Percentiles rank a stretch among this genome's conserved stretches.
These are phyloP conservation scores for Nothomitra cinnamomea DNA, from an alignment of 2,329 filamentous ascomycete genomes.

Conservation along the genomic window DNA sequence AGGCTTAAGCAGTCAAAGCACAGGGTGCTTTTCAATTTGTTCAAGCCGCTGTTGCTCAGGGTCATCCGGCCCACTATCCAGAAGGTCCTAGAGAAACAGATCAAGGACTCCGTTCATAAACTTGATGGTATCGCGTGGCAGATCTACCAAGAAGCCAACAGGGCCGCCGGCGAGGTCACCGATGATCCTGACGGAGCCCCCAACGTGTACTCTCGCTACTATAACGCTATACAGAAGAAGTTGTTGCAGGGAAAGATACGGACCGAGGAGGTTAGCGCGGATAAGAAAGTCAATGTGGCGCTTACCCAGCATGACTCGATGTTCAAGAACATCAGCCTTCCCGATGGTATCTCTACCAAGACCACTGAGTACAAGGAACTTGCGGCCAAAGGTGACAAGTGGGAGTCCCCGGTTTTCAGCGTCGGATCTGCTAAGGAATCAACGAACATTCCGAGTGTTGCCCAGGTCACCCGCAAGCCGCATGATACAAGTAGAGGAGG, in stretches of 20 bases:
- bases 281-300: conserved; percentile 67
- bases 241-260: conserved; percentile 63
- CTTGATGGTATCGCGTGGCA: conserved; percentile 56
- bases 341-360: conserved; percentile 80
- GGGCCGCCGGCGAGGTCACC: conserved; percentile 46
- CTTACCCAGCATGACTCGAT: conserved; percentile 79
- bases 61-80: conserved; percentile 69
- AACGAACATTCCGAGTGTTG: conserved; percentile 45
- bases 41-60: conserved; percentile 77
- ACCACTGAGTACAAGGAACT: conserved; percentile 86
- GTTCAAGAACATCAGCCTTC: conserved; percentile 74
- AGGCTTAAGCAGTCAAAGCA: conserved; percentile 91
- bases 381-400: conserved; percentile 73
- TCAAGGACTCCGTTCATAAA: conserved; percentile 65
- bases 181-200: conserved; percentile 54
- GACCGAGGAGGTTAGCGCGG: conserved; percentile 40
- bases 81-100: conserved; percentile 76
- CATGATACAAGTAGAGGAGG: conserved; percentile 27
- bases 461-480: conserved; percentile 39
- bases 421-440: conserved; percentile 65
- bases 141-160: conserved; percentile 70
- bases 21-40: conserved; percentile 71
- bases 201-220: conserved; percentile 80
- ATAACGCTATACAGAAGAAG: conserved; percentile 55
- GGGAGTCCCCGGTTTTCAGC: conserved; percentile 88